Evolutionary conservation across 805 yeast species (phyloP), one percentile per base, ranked within the genome.

Genomic region (Sporopachydermia lactativora): DNA sequence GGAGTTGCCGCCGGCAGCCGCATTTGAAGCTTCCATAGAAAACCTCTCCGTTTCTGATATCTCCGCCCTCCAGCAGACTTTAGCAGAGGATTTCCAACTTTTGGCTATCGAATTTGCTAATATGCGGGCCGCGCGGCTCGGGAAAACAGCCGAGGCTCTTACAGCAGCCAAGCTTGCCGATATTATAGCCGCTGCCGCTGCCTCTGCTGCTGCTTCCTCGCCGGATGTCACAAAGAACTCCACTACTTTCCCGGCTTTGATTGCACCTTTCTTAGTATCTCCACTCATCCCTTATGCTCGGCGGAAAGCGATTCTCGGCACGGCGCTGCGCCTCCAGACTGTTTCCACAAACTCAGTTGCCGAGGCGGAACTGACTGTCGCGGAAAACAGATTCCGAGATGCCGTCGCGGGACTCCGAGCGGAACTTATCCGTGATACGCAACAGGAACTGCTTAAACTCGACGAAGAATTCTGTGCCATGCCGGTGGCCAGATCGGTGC

Each of bases 371-470:
- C 43, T 45, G 8, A 45, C 46, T 14, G 44, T 48, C 37, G 45
- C 49, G 5, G 54, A 60, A 61, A 43, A 54, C 17, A 55, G 58
- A 42, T 59, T 50, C 44, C 19, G 44, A 45, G 48, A 52, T 31
- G 48, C 45, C 16, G 49, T 48, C 38, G 44, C 36, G 31, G 52
- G 48, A 15, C 47, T 59, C 19, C 46, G 53, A 15, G 49, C 46
- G 43, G 37, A 45, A 15, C 34, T 53, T 44, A 47, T 49, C 37
- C 34, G 40, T 14, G 38, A 49, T 19, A 38, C 48, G 19, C 43
- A 43, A 38, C 45, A 42, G 34, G 43, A 50, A 40, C 42, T 58
- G 37, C 39, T 49, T 17, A 41, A 45, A 17, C 43, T 56, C 34
- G 50, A 47, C 44, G 45, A 40, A 17, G 60, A 56, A 42, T n/a